These are phyloP conservation scores for Gyromitra esculenta DNA, from an alignment of 2,329 filamentous ascomycete genomes.

Conservation along the genomic window DNA sequence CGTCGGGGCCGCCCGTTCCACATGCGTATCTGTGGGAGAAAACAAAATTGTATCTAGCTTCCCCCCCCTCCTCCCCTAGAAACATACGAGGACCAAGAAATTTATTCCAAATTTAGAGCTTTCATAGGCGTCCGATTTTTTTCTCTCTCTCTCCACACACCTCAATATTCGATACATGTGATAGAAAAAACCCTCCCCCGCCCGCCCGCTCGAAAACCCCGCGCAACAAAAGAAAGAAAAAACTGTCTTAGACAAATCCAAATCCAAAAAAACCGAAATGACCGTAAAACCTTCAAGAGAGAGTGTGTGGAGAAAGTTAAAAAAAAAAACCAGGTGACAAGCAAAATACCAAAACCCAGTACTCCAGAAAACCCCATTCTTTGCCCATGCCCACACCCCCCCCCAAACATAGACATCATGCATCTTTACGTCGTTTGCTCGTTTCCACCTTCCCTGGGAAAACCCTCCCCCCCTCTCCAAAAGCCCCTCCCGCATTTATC, in stretches of 20 bases:
- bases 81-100: slow-evolving; percentile 39
- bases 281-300: slow-evolving; percentile 7
- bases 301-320: no score
- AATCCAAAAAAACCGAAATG: slow-evolving; percentile 7
- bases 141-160: slow-evolving; percentile 18
- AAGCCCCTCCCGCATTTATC: not conserved
- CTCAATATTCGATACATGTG: slow-evolving; percentile 10
- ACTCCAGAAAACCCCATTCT: slow-evolving; percentile 42
- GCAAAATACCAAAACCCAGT: slow-evolving; percentile 41
- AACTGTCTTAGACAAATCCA: slow-evolving; percentile 17
- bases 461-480: not conserved
- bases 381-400: slow-evolving; percentile 4
- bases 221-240: slow-evolving; percentile 31
- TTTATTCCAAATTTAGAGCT: slow-evolving; percentile 37
- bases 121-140: slow-evolving; percentile 24
- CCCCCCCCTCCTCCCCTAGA: not conserved
- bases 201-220: slow-evolving; percentile 23
- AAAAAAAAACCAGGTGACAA: slow-evolving; percentile 13
- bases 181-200: slow-evolving; percentile 22
- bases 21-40: slow-evolving; percentile 13
- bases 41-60: slow-evolving; percentile 18
- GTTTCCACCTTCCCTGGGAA: not conserved
- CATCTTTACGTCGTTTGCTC: slow-evolving; percentile 18
- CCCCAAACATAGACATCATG: slow-evolving; percentile 30
- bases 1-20: slow-evolving; percentile 11